Conservation (phyloP, 805 yeast species). For the Candida nemodendra region DNA sequence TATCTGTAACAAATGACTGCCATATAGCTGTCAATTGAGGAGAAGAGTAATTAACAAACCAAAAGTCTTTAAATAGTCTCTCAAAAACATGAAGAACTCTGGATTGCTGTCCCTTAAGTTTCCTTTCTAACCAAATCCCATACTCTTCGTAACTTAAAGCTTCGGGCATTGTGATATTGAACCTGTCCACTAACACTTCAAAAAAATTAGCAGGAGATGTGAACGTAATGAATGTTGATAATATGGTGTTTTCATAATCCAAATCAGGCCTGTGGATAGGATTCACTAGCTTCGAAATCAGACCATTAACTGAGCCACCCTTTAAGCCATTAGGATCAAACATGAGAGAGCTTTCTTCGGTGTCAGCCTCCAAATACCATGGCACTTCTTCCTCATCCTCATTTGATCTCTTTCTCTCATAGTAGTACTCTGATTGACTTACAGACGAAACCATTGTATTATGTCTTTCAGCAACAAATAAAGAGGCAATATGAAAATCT, state of each 20-base stretch:
- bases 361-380: conserved; percentile 73
- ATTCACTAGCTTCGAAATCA: conserved; percentile 77
- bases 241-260: conserved; percentile 63
- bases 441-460: conserved; percentile 32
- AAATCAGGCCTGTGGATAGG: conserved; percentile 60
- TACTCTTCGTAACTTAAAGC: conserved; percentile 83
- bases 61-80: conserved; percentile 63
- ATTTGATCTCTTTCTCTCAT: conserved; percentile 38
- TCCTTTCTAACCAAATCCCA: conserved; percentile 69
- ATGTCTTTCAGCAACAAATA: conserved; percentile 47
- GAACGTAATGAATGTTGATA: conserved; percentile 75
- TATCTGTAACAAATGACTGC: conserved; percentile 22
- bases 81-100: conserved; percentile 68
- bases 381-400: conserved; percentile 47
- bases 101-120: conserved; percentile 63
- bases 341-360: conserved; percentile 44
- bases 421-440: conserved; percentile 29
- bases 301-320: conserved; percentile 80
- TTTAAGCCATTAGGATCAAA: conserved; percentile 73
- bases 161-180: conserved; percentile 77
- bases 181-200: conserved; percentile 58
- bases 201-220: conserved; percentile 64
- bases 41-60: conserved; percentile 62
- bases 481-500: conserved; percentile 57
- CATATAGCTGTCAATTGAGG: conserved; percentile 36